These are phyloP conservation scores for Saturnispora besseyi DNA, from an alignment of 805 yeast genomes.

Conservation along the genomic window DNA sequence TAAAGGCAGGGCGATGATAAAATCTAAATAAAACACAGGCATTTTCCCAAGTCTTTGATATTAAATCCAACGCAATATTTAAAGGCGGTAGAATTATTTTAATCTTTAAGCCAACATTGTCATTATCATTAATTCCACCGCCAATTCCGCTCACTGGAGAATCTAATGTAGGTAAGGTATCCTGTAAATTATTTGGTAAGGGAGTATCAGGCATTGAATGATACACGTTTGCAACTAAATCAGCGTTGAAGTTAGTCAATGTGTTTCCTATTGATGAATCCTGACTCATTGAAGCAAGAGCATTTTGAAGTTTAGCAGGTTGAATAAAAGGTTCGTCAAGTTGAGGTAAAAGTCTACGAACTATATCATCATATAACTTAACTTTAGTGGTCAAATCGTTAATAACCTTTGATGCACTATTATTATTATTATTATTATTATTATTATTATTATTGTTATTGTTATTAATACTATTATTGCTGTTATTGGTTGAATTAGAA, in stretches of 20 bases:
- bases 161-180: slow-evolving; percentile 10
- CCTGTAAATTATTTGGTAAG: slow-evolving; percentile 19
- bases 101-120: slow-evolving; percentile 22
- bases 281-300: slow-evolving; percentile 16
- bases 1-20: slow-evolving; percentile 75
- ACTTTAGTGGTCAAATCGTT: slow-evolving; percentile 26
- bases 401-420: slow-evolving; percentile 18
- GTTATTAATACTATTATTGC: slow-evolving; percentile 28
- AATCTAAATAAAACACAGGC: slow-evolving; percentile 82
- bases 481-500: slow-evolving; percentile 35
- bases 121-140: slow-evolving; percentile 18
- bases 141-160: slow-evolving; percentile 12
- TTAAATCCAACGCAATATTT: slow-evolving; percentile 58
- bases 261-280: slow-evolving; percentile 19
- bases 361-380: slow-evolving; percentile 27
- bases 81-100: slow-evolving; percentile 68
- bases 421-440: background rate
- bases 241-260: slow-evolving; percentile 15
- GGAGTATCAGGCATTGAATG: slow-evolving; percentile 26
- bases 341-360: slow-evolving; percentile 26
- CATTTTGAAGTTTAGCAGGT: slow-evolving; percentile 26
- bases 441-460: background rate
- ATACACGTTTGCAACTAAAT: slow-evolving; percentile 21
- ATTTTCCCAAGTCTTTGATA: slow-evolving; percentile 72
- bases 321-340: slow-evolving; percentile 28